Evolutionary conservation across 805 yeast species (phyloP).

Genomic region (Brettanomyces naardenensis): DNA sequence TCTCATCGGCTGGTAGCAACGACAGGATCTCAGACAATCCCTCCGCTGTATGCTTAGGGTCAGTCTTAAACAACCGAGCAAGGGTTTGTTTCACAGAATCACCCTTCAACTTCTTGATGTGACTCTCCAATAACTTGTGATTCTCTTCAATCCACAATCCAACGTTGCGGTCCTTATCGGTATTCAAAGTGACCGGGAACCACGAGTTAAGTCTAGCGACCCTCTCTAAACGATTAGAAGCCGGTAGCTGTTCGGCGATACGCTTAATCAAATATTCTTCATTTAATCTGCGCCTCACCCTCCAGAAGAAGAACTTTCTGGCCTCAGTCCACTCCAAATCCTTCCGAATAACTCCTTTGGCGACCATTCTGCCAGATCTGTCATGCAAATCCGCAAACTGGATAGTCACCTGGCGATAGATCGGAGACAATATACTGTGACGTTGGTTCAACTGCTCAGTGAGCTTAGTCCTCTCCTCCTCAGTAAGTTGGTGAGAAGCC

Average conservation of each 20-base stretch:
- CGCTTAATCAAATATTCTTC: slow-evolving; percentile 82
- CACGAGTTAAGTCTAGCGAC: slow-evolving; percentile 82
- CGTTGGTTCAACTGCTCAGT: slow-evolving; percentile 66
- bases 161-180: slow-evolving; percentile 67
- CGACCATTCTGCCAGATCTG: slow-evolving; percentile 94
- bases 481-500: slow-evolving; percentile 40
- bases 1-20: slow-evolving; percentile 46
- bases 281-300: slow-evolving; percentile 89
- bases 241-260: slow-evolving; percentile 54
- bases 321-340: slow-evolving; percentile 81
- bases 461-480: slow-evolving; percentile 60
- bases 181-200: slow-evolving; percentile 66
- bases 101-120: slow-evolving; percentile 54
- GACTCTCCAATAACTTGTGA: slow-evolving; percentile 52
- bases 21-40: slow-evolving; percentile 50
- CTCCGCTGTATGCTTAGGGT: slow-evolving; percentile 42
- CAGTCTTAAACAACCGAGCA: slow-evolving; percentile 49
- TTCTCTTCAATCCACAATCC: slow-evolving; percentile 82
- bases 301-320: slow-evolving; percentile 98
- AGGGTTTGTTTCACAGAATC: slow-evolving; percentile 61
- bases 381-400: slow-evolving; percentile 98
- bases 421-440: slow-evolving; percentile 73
- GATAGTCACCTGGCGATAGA: slow-evolving; percentile 85
- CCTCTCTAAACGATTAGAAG: slow-evolving; percentile 66
- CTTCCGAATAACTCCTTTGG: slow-evolving; percentile 83